Percentiles rank a stretch among this genome's conserved stretches.
These are phyloP conservation scores for Talaromyces amestolkiae DNA, from an alignment of 2,329 filamentous ascomycete species.

Conservation along the genomic window DNA sequence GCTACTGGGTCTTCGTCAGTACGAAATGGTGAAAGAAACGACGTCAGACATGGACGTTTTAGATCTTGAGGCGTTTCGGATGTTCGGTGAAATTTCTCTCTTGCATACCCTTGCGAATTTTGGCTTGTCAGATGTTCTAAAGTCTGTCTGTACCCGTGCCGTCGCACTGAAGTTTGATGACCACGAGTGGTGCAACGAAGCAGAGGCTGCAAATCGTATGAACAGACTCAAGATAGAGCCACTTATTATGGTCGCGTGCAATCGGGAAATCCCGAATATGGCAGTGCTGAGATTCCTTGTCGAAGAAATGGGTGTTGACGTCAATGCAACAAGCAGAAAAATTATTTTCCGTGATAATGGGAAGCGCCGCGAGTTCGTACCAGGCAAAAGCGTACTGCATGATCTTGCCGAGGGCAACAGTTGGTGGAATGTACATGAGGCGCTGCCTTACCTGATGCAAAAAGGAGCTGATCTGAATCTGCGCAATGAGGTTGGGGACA, in stretches of 20 bases:
- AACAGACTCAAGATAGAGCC: background rate
- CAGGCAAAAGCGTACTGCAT: conserved; percentile 7
- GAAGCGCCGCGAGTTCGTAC: background rate
- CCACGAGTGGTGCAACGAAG: conserved; percentile 11
- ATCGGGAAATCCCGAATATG: conserved; percentile 7
- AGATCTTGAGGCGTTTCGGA: background rate
- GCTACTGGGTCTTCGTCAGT: conserved; percentile 6
- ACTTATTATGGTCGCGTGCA: conserved; percentile 3
- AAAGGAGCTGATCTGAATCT: conserved; percentile 8
- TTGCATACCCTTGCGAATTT: background rate
- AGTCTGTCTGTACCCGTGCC: background rate
- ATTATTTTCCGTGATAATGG: background rate
- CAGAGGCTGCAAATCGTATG: background rate
- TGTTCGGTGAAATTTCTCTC: background rate
- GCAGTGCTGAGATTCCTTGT: conserved; percentile 6
- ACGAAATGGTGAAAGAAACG: conserved; percentile 5
- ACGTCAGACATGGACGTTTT: background rate
- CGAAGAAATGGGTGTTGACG: conserved; percentile 5
- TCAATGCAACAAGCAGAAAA: background rate
- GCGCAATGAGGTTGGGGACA: background rate
- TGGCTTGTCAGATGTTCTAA: background rate
- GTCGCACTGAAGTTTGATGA: conserved; percentile 3
- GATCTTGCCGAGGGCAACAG: conserved; percentile 6
- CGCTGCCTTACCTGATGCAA: conserved; percentile 10
- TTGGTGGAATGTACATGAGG: conserved; percentile 10